These are phyloP conservation scores for Cutaneotrichosporon sp. DNA, from an alignment of 1,284 basidiomycete genomes.

Conservation along the genomic window DNA sequence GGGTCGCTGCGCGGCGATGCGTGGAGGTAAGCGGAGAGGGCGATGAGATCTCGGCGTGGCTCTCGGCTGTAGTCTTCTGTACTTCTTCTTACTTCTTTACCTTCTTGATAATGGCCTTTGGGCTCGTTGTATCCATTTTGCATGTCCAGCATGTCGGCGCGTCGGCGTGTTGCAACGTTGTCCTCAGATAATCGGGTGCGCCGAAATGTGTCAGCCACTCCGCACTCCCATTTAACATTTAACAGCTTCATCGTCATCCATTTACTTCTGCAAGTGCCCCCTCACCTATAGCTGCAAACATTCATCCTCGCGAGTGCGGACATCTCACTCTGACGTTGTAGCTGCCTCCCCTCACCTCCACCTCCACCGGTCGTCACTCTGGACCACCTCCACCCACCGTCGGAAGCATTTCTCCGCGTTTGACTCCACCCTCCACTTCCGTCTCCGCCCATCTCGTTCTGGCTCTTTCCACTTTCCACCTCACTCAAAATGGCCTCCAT, in stretches of 20 bases:
- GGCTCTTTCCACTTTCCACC: background rate
- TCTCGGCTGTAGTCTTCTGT: too few relatives aligned
- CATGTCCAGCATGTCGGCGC: too few relatives aligned
- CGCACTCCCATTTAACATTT: too few relatives aligned
- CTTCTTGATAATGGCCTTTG: background rate
- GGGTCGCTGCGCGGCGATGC: background rate
- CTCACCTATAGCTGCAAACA: too few relatives aligned
- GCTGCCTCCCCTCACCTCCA: background rate
- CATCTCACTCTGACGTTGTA: too few relatives aligned
- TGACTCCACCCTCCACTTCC: background rate
- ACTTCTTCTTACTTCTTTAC: background rate
- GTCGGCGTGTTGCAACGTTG: too few relatives aligned
- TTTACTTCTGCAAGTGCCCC: too few relatives aligned
- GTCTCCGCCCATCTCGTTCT: background rate
- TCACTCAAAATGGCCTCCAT: constrained; percentile 16
- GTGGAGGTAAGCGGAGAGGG: background rate
- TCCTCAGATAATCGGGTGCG: too few relatives aligned
- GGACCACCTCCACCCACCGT: background rate
- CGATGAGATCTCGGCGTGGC: background rate
- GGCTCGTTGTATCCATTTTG: too few relatives aligned
- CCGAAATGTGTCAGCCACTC: too few relatives aligned
- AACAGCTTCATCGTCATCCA: too few relatives aligned
- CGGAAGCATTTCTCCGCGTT: constrained; percentile 4
- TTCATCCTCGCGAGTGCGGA: too few relatives aligned
- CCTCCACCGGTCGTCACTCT: background rate